Base-by-base conservation (phyloP, 495 filamentous ascomycete genomes). In the Tuber indicum region DNA sequence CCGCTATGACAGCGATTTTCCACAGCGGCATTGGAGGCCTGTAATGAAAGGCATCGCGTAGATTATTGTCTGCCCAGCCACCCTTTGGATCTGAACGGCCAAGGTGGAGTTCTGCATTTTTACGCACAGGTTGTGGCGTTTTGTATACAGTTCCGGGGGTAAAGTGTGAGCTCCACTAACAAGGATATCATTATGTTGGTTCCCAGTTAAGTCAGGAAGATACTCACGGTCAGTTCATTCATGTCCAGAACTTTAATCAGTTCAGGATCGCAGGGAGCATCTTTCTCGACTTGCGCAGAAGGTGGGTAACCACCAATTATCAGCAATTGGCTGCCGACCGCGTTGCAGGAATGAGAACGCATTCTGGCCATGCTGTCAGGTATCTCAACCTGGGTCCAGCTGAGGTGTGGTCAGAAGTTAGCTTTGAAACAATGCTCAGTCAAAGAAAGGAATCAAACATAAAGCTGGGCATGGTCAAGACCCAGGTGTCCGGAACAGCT, bases 401-500 rank as follows among this genome's bases (percentile, higher is more conserved):
- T 78, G 36, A 72, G 45, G 32, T 8, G 17, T 23, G 9, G 8
- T 41, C 21, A 71, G 39, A 41, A 46, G 10, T 46, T 71, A 16
- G 16, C 39, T 36, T 71, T 75, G 26, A 26, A 42, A 72, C 49
- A 41, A 52, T 5, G 8, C n/a, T 21, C 19, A 14, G 2, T 19
- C 14, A 21, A 12, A 6, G 12, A 19, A 26, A n/a, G 26, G 42
- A 75, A n/a, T 21, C 72, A 12, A 72, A 78, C 77, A 78, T 73
- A 41, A 78, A 78, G 21, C 74, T 76, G 39, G 77, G 77, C 77
- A 78, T 78, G 17, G 77, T 76, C 32, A 78, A 75, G 39, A 77
- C 75, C 8, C 76, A 78, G 36, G 76, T 46, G 42, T 78, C 77
- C 21, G 72, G 39, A 32, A 73, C 77, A 3, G 74, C 77, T 23